Evolutionary conservation across 352 stramenopile genomes (phyloP).

Genomic region (Phytophthora citricola): DNA sequence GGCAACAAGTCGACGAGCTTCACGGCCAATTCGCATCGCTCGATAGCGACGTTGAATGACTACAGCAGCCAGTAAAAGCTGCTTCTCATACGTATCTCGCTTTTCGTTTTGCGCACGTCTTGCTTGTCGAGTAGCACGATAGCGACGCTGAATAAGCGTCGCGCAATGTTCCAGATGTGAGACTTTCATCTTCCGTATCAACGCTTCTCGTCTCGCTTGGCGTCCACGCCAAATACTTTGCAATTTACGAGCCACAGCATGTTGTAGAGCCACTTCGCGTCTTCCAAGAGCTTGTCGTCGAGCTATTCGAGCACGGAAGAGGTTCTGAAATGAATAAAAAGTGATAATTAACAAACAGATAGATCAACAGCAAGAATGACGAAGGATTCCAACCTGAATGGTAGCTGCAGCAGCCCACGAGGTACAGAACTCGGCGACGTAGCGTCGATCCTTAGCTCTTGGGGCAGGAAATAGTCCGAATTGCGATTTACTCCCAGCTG

Average conservation of each 20-base stretch:
- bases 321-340: conserved; percentile 41
- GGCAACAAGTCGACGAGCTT: conserved; percentile 51
- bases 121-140: conserved; percentile 49
- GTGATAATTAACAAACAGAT: conserved; percentile 1
- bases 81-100: conserved; percentile 49
- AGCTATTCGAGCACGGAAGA: conserved; percentile 61
- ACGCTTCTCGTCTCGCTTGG: conserved; percentile 48
- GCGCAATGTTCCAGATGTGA: conserved; percentile 58
- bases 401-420: conserved; percentile 64
- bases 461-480: conserved; percentile 75
- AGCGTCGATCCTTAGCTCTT: conserved; percentile 71
- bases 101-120: conserved; percentile 40
- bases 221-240: conserved; percentile 76
- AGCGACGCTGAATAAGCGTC: conserved; percentile 75
- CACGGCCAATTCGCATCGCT: conserved; percentile 44
- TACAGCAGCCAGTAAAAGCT: conserved; percentile 48
- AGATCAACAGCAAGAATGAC: not conserved
- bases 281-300: conserved; percentile 31
- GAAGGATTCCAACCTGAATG: conserved; percentile 51
- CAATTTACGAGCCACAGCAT: conserved; percentile 57
- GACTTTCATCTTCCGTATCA: conserved; percentile 56
- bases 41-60: conserved; percentile 72
- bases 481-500: conserved; percentile 31
- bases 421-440: conserved; percentile 60
- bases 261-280: conserved; percentile 45